Evolutionary conservation across 106 monocot species (phyloP), one percentile per base, ranked within the genome.

Genomic region (Dioscorea zingiberensis): DNA sequence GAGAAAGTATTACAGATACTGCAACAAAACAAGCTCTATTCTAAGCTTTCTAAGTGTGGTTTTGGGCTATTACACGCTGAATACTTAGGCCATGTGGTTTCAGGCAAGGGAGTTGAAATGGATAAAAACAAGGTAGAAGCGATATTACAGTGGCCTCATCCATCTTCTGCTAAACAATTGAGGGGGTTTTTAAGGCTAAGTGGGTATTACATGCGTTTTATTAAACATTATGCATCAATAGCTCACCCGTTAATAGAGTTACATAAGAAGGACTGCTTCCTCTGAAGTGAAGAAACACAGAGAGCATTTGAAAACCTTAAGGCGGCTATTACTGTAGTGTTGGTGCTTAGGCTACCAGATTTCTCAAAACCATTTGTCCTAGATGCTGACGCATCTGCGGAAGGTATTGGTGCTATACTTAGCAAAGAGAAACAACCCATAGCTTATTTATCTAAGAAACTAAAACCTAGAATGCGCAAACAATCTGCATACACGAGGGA

Each of bases 31-130:
- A 13, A 38, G 8, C 62, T 62, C 7, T 62, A 13, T 62, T 13
- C 17, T 14, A 62, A 38, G 8, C n/a, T 13, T 13, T 29, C 27
- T 21, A 62, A 62, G 32, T 62, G 62, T 30, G 2, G n/a, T 3
- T 62, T 62, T 62, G 62, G 27, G 12, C 32, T 16, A 28, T 17
- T 12, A 16, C 32, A 62, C 18, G 30, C 32, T 7, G 30, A 62
- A 29, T 62, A 62, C 62, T 21, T 62, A n/a, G 62, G 62, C 15
- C 32, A 62, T 21, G 32, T 62, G 2, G 19, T 62, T 3, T 62
- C 62, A 3, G 38, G 29, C 14, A 5, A 16, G 12, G 62, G 62
- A 13, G 32, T 62, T 2, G 30, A 27, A 13, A 38, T 32, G 27
- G 62, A 62, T n/a, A 27, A 27, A n/a, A 14, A 27, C 16, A 62